A percentile compares a stretch with the other conserved stretches of the same genome.
phyloP scores from a whole-genome alignment of 768 basidiomycete species.

The Russula sp. region DNA sequence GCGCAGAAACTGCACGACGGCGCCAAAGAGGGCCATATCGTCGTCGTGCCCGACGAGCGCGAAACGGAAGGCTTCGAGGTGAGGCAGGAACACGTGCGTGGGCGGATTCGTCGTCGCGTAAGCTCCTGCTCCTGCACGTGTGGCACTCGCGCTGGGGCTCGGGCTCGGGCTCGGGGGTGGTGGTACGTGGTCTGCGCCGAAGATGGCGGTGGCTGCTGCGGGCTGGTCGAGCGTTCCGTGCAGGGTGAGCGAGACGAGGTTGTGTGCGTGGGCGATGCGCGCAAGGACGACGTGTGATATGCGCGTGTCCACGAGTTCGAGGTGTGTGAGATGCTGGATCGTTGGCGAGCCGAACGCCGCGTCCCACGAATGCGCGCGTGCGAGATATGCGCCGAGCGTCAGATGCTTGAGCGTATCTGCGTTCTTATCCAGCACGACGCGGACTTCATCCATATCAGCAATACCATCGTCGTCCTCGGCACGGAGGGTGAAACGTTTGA shows the following conservation, averaged over 20 bases:
- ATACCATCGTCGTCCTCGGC: slow-evolving; percentile 67
- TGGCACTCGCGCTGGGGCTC: slow-evolving; percentile 22
- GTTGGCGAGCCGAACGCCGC: slow-evolving; percentile 53
- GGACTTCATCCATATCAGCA: slow-evolving; percentile 62
- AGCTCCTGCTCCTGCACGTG: not conserved
- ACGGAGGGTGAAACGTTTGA: slow-evolving; percentile 59
- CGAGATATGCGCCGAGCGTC: slow-evolving; percentile 61
- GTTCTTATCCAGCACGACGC: slow-evolving; percentile 55
- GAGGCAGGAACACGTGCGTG: slow-evolving; percentile 52
- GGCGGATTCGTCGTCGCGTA: not conserved
- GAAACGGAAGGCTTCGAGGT: slow-evolving; percentile 56
- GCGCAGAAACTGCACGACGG: slow-evolving; percentile 48
- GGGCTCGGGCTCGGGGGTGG: slow-evolving; percentile 34
- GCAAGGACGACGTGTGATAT: slow-evolving; percentile 56
- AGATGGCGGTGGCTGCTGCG: slow-evolving; percentile 48
- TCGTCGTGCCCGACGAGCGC: slow-evolving; percentile 58
- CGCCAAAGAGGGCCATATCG: slow-evolving; percentile 42
- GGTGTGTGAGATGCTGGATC: slow-evolving; percentile 59
- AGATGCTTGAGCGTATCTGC: slow-evolving; percentile 50
- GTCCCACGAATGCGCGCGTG: slow-evolving; percentile 60
- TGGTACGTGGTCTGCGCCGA: slow-evolving; percentile 54
- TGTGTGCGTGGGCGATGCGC: slow-evolving; percentile 55
- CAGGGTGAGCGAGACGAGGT: slow-evolving; percentile 53
- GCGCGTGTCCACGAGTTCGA: slow-evolving; percentile 64
- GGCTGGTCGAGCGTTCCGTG: slow-evolving; percentile 62